Evolutionary conservation across 345 rosid species (phyloP).

Genomic region (Citropsis articulata): DNA sequence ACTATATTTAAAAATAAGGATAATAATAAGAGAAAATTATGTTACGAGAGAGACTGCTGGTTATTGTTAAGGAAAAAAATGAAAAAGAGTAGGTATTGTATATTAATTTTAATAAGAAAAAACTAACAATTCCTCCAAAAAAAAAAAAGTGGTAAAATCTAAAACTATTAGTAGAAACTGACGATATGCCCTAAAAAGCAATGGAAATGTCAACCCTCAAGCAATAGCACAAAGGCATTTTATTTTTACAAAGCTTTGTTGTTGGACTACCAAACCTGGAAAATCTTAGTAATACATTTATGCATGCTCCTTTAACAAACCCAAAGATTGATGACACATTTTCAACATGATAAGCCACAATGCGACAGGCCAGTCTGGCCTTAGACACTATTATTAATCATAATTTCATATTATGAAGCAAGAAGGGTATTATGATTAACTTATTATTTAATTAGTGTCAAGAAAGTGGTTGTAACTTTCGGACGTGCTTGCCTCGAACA

Average conservation of each 20-base stretch:
- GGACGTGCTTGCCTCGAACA: constrained; percentile 37
- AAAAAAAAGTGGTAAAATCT: no score
- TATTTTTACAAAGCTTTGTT: neutral
- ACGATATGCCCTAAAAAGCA: no score
- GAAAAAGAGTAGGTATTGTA: no score
- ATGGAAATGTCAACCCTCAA: no score
- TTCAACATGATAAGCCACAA: neutral
- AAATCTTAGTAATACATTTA: neutral
- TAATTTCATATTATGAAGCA: neutral
- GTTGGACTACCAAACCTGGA: constrained; percentile 9
- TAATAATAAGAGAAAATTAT: no score
- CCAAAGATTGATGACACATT: neutral
- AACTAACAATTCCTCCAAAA: no score
- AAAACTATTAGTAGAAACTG: no score
- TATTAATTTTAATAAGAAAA: no score
- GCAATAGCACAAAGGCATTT: neutral
- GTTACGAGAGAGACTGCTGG: accelerated
- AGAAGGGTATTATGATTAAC: neutral
- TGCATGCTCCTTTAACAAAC: neutral
- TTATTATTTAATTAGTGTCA: neutral
- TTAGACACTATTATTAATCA: neutral
- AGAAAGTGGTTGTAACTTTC: neutral
- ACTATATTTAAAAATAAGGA: no score
- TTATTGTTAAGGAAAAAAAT: no score
- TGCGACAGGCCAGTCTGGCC: neutral